Percentiles rank a stretch among this genome's conserved stretches.
Conservation (phyloP, 2,329 filamentous ascomycete genomes). For the Diaporthe sp. region DNA sequence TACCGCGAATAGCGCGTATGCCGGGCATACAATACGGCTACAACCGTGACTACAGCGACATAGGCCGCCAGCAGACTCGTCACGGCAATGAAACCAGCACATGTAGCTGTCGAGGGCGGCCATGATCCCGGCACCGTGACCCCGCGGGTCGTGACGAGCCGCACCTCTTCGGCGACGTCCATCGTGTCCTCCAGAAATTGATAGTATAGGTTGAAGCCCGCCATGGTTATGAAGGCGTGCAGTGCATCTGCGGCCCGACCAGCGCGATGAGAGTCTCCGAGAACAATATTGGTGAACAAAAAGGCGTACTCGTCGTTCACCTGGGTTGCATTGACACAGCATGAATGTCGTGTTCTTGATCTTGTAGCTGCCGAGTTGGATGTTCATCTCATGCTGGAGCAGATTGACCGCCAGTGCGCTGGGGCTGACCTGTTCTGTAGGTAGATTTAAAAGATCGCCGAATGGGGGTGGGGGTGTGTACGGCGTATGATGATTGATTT, state of each 20-base stretch:
- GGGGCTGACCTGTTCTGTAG: background rate
- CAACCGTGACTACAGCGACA: background rate
- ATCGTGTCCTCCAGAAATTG: background rate
- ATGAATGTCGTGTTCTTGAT: background rate
- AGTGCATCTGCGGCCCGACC: constrained; percentile 20
- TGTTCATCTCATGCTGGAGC: background rate
- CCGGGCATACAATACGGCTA: background rate
- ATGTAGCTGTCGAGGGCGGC: background rate
- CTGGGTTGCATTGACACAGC: background rate
- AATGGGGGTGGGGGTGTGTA: background rate
- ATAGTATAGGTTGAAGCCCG: background rate
- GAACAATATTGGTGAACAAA: no score
- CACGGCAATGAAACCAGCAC: constrained; percentile 14
- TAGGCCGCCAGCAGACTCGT: background rate
- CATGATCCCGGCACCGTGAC: background rate
- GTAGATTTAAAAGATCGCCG: background rate
- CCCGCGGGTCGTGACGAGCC: background rate
- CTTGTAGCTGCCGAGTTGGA: background rate
- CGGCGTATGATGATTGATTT: background rate
- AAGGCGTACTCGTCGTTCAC: background rate
- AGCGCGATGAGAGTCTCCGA: no score
- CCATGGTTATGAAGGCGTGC: background rate
- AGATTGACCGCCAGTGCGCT: background rate
- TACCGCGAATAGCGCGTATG: constrained; percentile 11
- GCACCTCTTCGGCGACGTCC: constrained; percentile 8